phyloP scores from a whole-genome alignment of 345 rosid genomes.

The Bruguiera gymnorhiza region DNA sequence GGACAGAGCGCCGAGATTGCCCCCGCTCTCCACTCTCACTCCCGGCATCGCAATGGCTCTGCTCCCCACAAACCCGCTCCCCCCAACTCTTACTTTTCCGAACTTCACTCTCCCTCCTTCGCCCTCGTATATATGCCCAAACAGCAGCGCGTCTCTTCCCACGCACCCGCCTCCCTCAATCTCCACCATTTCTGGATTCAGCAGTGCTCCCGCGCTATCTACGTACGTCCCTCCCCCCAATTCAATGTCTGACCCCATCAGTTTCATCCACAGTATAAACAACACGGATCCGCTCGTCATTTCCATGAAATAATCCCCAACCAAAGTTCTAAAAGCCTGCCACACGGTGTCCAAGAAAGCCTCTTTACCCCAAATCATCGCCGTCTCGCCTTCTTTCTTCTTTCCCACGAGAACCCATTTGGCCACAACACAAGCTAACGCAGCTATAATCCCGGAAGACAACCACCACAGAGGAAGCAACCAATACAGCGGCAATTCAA shows the following conservation, averaged over 20 bases:
- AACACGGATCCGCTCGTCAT: conserved; percentile 41
- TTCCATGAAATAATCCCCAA: conserved; percentile 60
- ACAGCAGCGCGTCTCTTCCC: conserved; percentile 48
- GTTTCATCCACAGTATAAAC: conserved; percentile 48
- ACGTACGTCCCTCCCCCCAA: conserved; percentile 41
- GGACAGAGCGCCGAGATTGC: conserved; percentile 39
- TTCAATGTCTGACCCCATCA: conserved; percentile 54
- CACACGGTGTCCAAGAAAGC: conserved; percentile 58
- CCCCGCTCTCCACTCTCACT: conserved; percentile 50
- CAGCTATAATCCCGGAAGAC: conserved; percentile 41
- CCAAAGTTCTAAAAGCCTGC: conserved; percentile 56
- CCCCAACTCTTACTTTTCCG: conserved; percentile 47
- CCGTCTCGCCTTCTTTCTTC: conserved; percentile 50
- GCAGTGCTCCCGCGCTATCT: conserved; percentile 54
- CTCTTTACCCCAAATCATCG: conserved; percentile 43
- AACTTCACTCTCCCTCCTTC: conserved; percentile 59
- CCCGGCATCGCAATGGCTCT: conserved; percentile 62
- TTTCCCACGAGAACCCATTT: conserved; percentile 61
- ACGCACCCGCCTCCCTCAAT: conserved; percentile 52
- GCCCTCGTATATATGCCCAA: conserved; percentile 66
- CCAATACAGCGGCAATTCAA: conserved; percentile 32
- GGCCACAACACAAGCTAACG: conserved; percentile 39
- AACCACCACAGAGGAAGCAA: conserved; percentile 53
- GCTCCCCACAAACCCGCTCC: conserved; percentile 52
- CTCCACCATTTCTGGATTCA: conserved; percentile 70